Percentiles rank a stretch among this genome's conserved stretches.
Conservation (phyloP, 2,329 filamentous ascomycete species). For the Penicillium sp. region DNA sequence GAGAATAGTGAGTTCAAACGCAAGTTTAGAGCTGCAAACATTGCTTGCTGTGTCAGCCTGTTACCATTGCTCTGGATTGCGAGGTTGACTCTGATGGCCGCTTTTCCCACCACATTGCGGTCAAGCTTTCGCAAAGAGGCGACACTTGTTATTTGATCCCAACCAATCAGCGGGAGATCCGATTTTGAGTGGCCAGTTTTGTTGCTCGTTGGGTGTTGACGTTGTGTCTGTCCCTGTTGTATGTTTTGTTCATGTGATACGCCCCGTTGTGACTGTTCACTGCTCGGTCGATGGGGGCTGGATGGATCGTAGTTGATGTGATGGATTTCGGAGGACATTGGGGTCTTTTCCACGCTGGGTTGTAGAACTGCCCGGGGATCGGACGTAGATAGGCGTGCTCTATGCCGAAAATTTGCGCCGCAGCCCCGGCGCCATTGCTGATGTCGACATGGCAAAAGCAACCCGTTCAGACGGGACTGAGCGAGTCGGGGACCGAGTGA, state of each 20-base stretch:
- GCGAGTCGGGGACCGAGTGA: constrained; percentile 34
- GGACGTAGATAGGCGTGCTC: constrained; percentile 10
- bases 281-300: background rate
- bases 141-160: constrained; percentile 3
- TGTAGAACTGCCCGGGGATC: constrained; percentile 3
- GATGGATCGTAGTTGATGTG: background rate
- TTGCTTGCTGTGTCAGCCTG: constrained; percentile 19
- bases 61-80: constrained; percentile 19
- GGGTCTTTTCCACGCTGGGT: background rate
- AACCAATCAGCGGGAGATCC: background rate
- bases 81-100: constrained; percentile 18
- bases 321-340: background rate
- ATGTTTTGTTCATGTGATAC: background rate
- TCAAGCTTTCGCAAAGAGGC: constrained; percentile 4
- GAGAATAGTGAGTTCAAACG: constrained; percentile 27
- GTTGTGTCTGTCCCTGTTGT: background rate
- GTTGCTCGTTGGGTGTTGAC: background rate
- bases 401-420: constrained; percentile 8
- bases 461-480: constrained; percentile 32
- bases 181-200: background rate
- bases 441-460: constrained; percentile 23
- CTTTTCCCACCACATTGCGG: constrained; percentile 14
- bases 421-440: constrained; percentile 25
- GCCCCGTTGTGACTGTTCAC: background rate
- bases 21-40: constrained; percentile 23